Percentiles rank a stretch among this genome's conserved stretches.
These are phyloP conservation scores for Pleurotus ostreatus DNA, from an alignment of 768 basidiomycete species.

Conservation along the genomic window DNA sequence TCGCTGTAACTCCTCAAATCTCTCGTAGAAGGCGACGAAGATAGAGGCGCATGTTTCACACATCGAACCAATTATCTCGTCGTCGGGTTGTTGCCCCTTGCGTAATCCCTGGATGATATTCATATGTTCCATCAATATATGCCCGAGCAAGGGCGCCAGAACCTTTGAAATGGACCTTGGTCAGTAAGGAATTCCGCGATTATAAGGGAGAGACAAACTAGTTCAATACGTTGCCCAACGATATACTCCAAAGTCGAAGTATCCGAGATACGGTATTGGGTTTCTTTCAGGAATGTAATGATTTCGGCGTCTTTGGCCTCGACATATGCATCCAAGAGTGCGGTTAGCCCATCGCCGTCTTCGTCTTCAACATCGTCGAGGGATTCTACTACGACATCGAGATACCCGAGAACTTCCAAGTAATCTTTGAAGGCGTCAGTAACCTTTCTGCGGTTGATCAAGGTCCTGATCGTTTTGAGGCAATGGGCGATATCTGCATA, in stretches of 20 bases:
- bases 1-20: background rate
- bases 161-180: background rate
- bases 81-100: background rate
- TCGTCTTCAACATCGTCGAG: background rate
- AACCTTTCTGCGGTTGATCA: background rate
- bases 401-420: background rate
- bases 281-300: background rate
- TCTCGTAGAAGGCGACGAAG: background rate
- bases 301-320: background rate
- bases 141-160: background rate
- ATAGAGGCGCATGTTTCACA: slow-evolving; percentile 1
- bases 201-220: background rate
- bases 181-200: no score
- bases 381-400: background rate
- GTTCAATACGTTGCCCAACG: slow-evolving; percentile 4
- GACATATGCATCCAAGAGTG: background rate
- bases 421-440: background rate
- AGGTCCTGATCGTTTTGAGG: background rate
- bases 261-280: slow-evolving; percentile 5
- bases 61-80: background rate
- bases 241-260: slow-evolving; percentile 1
- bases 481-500: slow-evolving; percentile 2
- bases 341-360: background rate
- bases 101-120: background rate
- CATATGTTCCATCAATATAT: background rate